These are phyloP conservation scores for Clitoria ternatea DNA, from an alignment of 306 rosid genomes.

Conservation along the genomic window DNA sequence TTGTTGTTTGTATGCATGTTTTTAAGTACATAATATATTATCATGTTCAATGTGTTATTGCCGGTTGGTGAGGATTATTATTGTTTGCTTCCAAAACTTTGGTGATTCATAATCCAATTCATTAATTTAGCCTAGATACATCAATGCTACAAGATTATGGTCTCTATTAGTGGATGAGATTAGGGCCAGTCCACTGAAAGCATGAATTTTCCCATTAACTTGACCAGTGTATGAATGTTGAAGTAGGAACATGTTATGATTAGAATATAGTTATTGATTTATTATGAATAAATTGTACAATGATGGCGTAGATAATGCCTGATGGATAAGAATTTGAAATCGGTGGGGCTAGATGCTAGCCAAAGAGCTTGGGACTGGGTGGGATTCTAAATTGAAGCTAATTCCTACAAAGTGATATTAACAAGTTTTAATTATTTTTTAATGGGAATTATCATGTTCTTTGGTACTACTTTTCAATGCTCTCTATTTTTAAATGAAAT, in stretches of 20 bases:
- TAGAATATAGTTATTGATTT: neutral
- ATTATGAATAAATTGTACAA: neutral
- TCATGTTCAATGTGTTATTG: constrained; percentile 15
- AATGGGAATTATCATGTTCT: neutral
- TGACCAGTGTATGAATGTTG: neutral
- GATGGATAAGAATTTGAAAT: neutral
- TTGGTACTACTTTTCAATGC: neutral
- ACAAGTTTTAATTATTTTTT: neutral
- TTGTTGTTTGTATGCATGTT: neutral
- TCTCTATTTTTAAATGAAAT: neutral
- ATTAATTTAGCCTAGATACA: constrained; percentile 24
- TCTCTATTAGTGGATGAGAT: neutral
- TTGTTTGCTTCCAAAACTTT: neutral
- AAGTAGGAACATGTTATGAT: neutral
- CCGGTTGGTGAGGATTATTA: constrained; percentile 28
- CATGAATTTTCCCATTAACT: neutral
- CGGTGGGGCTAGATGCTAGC: neutral
- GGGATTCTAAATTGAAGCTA: neutral
- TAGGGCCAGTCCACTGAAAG: neutral
- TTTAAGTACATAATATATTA: neutral
- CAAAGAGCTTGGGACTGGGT: neutral
- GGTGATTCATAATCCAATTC: constrained; percentile 17
- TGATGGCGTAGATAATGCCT: neutral
- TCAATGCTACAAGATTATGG: constrained; percentile 9
- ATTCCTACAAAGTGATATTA: neutral